A percentile compares a stretch with the other conserved stretches of the same genome.
Evolutionary conservation across 2,329 filamentous ascomycete genomes (phyloP).

Genomic region (Lasiodiplodia gonubiensis): DNA sequence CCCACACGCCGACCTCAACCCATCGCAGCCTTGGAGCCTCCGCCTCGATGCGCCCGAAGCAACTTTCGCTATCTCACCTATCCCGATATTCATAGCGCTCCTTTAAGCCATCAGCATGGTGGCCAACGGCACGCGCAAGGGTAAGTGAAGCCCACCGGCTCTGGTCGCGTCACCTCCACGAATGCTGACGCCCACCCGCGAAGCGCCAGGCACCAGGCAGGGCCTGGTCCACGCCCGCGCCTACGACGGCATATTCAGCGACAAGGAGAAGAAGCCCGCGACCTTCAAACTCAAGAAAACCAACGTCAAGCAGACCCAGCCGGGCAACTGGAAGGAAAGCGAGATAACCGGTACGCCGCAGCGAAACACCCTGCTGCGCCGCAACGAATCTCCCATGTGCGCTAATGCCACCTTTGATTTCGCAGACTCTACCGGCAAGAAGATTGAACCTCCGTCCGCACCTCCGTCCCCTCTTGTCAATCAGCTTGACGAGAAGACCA

Average conservation of each 20-base stretch:
- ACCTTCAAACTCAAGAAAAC: slow-evolving; percentile 63
- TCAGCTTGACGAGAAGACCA: slow-evolving; percentile 74
- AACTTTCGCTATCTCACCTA: slow-evolving; percentile 22
- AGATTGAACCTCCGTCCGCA: slow-evolving; percentile 12
- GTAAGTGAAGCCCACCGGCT: slow-evolving; percentile 32
- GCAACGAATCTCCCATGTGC: neutral
- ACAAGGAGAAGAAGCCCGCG: slow-evolving; percentile 48
- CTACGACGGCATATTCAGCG: slow-evolving; percentile 43
- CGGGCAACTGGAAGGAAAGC: slow-evolving; percentile 74
- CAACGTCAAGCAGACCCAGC: slow-evolving; percentile 66
- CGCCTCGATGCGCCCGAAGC: slow-evolving; percentile 15
- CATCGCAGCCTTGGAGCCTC: slow-evolving; percentile 13
- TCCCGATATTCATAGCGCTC: slow-evolving; percentile 22
- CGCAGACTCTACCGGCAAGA: slow-evolving; percentile 28
- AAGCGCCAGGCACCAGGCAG: slow-evolving; percentile 32
- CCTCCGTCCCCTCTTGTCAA: slow-evolving; percentile 50
- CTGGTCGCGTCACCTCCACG: slow-evolving; percentile 15
- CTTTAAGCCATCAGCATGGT: slow-evolving; percentile 36
- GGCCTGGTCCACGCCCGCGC: slow-evolving; percentile 39
- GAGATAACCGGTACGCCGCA: slow-evolving; percentile 63
- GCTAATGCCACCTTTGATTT: slow-evolving; percentile 1
- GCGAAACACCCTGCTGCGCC: neutral
- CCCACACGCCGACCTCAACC: slow-evolving; percentile 19
- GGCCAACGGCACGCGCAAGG: slow-evolving; percentile 46
- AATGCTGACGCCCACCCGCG: neutral